These are phyloP conservation scores for Huiozyma naganishii DNA, from an alignment of 805 yeast genomes.

Conservation along the genomic window DNA sequence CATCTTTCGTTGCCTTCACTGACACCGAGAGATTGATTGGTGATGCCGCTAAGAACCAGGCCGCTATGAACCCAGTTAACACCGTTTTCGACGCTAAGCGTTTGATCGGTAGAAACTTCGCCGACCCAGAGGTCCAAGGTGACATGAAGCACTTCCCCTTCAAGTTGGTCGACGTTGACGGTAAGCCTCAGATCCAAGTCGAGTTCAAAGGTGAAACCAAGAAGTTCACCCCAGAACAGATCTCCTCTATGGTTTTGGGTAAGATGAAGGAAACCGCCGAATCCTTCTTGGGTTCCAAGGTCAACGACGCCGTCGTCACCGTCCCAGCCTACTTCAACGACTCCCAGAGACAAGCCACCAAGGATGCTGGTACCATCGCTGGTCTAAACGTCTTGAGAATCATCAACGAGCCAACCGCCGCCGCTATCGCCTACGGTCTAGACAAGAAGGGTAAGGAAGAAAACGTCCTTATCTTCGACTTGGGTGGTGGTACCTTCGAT, in stretches of 20 bases:
- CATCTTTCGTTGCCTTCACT: slow-evolving; percentile 93
- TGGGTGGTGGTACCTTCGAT: slow-evolving; percentile 99
- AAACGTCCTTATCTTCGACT: slow-evolving; percentile 86
- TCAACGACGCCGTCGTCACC: slow-evolving; percentile 86
- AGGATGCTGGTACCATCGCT: slow-evolving; percentile 92
- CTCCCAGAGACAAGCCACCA: slow-evolving; percentile 94
- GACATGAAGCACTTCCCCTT: slow-evolving; percentile 76
- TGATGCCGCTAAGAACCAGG: slow-evolving; percentile 86
- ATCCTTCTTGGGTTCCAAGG: slow-evolving; percentile 73
- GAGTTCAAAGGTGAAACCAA: slow-evolving; percentile 82
- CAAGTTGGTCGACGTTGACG: slow-evolving; percentile 63
- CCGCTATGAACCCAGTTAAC: slow-evolving; percentile 90
- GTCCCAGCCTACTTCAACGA: slow-evolving; percentile 96
- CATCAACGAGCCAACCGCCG: slow-evolving; percentile 91
- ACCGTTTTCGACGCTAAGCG: slow-evolving; percentile 95
- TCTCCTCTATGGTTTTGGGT: slow-evolving; percentile 82
- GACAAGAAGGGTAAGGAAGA: slow-evolving; percentile 58
- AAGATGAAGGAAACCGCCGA: slow-evolving; percentile 95
- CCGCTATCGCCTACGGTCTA: slow-evolving; percentile 97
- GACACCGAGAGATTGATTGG: slow-evolving; percentile 52
- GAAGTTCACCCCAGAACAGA: slow-evolving; percentile 86
- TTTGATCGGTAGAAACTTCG: slow-evolving; percentile 65
- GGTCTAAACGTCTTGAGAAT: slow-evolving; percentile 89
- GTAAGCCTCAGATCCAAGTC: slow-evolving; percentile 82
- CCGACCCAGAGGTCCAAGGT: slow-evolving; percentile 46